phyloP scores from a whole-genome alignment of 768 basidiomycete species.

The Leucocoprinus leucothites region DNA sequence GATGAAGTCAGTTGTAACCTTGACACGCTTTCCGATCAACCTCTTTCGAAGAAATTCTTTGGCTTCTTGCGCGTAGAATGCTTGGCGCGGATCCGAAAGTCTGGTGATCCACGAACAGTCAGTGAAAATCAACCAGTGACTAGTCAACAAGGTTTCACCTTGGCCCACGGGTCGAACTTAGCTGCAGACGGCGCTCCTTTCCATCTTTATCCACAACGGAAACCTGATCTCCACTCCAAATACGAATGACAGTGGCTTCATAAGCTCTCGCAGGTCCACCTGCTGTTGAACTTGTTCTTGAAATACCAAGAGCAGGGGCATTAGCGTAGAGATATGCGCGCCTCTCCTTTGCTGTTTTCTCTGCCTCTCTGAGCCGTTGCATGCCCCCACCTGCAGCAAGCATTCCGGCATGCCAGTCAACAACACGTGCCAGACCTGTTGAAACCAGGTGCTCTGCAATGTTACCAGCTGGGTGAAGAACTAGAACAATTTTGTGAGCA shows the following conservation, averaged over 20 bases:
- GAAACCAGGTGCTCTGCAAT: constrained; percentile 87
- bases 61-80: constrained; percentile 87
- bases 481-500: constrained; percentile 30
- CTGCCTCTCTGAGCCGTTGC: constrained; percentile 83
- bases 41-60: constrained; percentile 90
- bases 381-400: constrained; percentile 80
- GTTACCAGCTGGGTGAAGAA: constrained; percentile 91
- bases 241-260: constrained; percentile 78
- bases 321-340: constrained; percentile 68
- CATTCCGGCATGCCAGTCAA: constrained; percentile 98
- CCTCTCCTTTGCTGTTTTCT: constrained; percentile 77
- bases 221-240: constrained; percentile 93
- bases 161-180: constrained; percentile 86
- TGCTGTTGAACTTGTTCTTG: constrained; percentile 43
- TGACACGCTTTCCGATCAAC: constrained; percentile 86
- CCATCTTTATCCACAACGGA: constrained; percentile 74
- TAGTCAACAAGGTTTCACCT: constrained; percentile 43
- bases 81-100: constrained; percentile 81
- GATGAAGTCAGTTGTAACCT: constrained; percentile 83
- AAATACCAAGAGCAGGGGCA: constrained; percentile 30
- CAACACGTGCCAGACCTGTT: constrained; percentile 83
- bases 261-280: constrained; percentile 54
- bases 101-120: constrained; percentile 31
- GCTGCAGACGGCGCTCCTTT: constrained; percentile 79
- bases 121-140: not conserved